Base-by-base conservation (phyloP, 495 filamentous ascomycete species). In the Cenococcum geophilum region DNA sequence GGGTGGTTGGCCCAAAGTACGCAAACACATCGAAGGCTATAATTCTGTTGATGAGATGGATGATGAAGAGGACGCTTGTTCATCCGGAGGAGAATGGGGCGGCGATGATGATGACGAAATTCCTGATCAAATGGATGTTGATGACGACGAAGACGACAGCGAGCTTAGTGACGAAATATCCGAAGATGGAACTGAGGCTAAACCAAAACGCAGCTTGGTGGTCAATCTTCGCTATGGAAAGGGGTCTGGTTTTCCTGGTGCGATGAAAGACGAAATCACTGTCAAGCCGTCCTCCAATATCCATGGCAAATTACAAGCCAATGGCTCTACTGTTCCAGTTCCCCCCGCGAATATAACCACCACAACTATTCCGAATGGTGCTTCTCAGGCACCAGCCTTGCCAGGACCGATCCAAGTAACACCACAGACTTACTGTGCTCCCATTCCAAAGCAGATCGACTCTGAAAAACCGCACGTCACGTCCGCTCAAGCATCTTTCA, bases 21-120 rank as follows among this genome's bases (percentile, higher is more conserved):
- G 72, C 45, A 74, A 72, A 14, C 75, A 76, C 55, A 77, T 76
- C 55, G 75, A 74, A 50, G 72, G 68, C 4, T 82, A 80, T 59
- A 83, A 85, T 67, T 74, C 76, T 51, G 68, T 79, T 23, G 80
- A 87, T 59, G 79, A 83, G 50, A 83, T 84, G 74, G 87, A 86
- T 43, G 80, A 83, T 57, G 87, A 85, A 62, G 83, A 80, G 36
- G 83, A 86, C 53, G 79, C 76, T 4, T 70, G 72, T 16, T 78
- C 77, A 2, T 82, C 76, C 59, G 83, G 76, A 18, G 81, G 85
- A 58, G 82, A 85, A 50, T 87, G 82, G 82, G 72, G 83, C 25
- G 87, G 83, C n/a, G 85, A 87, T 42, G 86, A 90, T 59, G 85
- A 84, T 23, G 82, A 86, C 5, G 85, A 87, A 5, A 60, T 49